Percentiles rank a stretch among this genome's conserved stretches.
phyloP scores from a whole-genome alignment of 1,284 basidiomycete species.

The Sutorius eximius region DNA sequence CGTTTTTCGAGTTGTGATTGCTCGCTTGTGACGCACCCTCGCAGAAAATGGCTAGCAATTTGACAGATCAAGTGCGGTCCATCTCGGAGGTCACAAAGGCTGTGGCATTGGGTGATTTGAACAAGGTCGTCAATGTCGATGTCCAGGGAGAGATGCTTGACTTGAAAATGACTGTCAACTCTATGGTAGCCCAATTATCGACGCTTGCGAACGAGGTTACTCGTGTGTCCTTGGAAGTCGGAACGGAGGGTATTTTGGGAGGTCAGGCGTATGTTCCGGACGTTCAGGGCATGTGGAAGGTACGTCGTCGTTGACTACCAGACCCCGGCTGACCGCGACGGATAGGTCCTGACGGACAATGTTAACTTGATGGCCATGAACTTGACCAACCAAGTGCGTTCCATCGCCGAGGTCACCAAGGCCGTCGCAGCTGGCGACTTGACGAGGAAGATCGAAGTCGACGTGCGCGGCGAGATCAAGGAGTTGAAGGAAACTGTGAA shows the following conservation, averaged over 20 bases:
- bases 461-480: constrained; percentile 88
- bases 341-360: constrained; percentile 69
- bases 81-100: constrained; percentile 98
- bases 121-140: constrained; percentile 90
- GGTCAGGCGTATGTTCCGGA: constrained; percentile 89
- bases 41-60: constrained; percentile 85
- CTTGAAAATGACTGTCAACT: constrained; percentile 88
- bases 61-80: constrained; percentile 96
- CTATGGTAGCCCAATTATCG: constrained; percentile 86
- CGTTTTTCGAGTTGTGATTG: constrained; percentile 3
- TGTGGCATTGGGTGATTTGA: constrained; percentile 90
- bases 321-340: constrained; percentile 2
- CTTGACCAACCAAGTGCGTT: constrained; percentile 89
- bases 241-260: constrained; percentile 93
- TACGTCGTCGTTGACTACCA: constrained; percentile 26
- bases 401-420: constrained; percentile 83
- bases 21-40: constrained; percentile 11
- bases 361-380: constrained; percentile 93
- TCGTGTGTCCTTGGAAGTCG: constrained; percentile 87
- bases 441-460: constrained; percentile 87
- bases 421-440: constrained; percentile 89
- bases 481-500: constrained; percentile 88
- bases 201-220: constrained; percentile 85
- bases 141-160: constrained; percentile 98
- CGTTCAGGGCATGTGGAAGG: constrained; percentile 92